Evolutionary conservation across 768 basidiomycete genomes (phyloP).

Genomic region (Naganishia vishniacii): DNA sequence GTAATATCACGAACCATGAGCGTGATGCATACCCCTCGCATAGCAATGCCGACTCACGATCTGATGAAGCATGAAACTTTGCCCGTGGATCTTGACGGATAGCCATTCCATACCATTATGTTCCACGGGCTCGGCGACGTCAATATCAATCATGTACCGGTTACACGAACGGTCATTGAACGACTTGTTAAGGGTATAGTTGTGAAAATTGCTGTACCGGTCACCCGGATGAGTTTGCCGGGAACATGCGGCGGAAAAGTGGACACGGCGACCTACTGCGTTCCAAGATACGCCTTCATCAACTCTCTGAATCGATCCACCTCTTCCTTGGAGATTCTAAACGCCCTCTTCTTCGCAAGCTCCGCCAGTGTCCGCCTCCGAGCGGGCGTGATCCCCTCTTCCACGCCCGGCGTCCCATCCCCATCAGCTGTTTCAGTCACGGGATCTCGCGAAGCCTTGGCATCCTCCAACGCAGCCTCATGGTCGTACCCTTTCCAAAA

Average conservation of each 20-base stretch:
- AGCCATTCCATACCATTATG: conserved; percentile 93
- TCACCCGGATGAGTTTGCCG: too few relatives aligned
- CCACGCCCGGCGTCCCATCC: conserved; percentile 50
- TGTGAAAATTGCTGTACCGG: conserved; percentile 76
- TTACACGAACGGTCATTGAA: conserved; percentile 75
- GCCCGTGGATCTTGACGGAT: conserved; percentile 85
- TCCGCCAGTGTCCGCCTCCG: conserved; percentile 23
- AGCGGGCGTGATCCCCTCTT: conserved; percentile 49
- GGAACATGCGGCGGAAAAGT: too few relatives aligned
- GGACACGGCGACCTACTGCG: conserved; percentile 53
- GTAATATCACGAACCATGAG: not conserved
- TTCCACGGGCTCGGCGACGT: conserved; percentile 80
- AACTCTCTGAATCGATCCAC: conserved; percentile 58
- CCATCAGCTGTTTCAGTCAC: too few relatives aligned
- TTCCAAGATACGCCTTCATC: conserved; percentile 68
- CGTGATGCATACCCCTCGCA: not conserved
- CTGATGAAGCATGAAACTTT: conserved; percentile 99
- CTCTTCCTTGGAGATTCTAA: conserved; percentile 59
- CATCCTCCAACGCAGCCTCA: conserved; percentile 40
- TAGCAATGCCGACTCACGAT: conserved; percentile 52
- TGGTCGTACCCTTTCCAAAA: conserved; percentile 44
- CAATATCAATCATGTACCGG: conserved; percentile 80
- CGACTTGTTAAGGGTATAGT: conserved; percentile 85
- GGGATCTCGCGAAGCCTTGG: too few relatives aligned
- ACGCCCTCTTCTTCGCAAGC: conserved; percentile 50